Percentiles rank a stretch among this genome's conserved stretches.
phyloP scores from a whole-genome alignment of 768 basidiomycete genomes.

The Termitomyces sp. region DNA sequence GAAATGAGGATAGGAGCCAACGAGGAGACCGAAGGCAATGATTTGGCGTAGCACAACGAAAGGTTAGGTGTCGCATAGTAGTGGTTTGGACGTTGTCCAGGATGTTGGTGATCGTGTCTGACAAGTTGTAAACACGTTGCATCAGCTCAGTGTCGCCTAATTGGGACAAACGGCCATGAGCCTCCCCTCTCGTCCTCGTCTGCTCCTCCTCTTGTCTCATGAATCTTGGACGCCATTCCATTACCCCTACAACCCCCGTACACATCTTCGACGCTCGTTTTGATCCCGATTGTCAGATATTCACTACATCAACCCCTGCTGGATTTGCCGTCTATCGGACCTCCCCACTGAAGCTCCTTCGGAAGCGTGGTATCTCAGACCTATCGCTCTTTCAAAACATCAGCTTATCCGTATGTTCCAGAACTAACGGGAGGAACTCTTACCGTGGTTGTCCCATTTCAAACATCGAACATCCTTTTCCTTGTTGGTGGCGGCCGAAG shows the following conservation, averaged over 20 bases:
- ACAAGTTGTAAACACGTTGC: conserved; percentile 5
- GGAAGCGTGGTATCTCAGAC: conserved; percentile 66
- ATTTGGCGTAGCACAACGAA: background rate
- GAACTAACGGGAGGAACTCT: conserved; percentile 80
- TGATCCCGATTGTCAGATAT: conserved; percentile 77
- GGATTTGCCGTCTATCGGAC: conserved; percentile 83
- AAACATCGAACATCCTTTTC: conserved; percentile 80
- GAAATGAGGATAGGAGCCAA: background rate
- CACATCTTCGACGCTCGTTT: conserved; percentile 77
- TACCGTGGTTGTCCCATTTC: conserved; percentile 71
- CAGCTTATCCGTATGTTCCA: conserved; percentile 22
- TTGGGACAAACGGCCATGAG: conserved; percentile 17
- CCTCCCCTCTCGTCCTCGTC: conserved; percentile 8
- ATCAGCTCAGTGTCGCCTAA: conserved; percentile 11
- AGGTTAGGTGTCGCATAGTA: too few relatives aligned
- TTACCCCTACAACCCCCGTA: conserved; percentile 71
- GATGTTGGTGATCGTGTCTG: too few relatives aligned
- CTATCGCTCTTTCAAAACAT: conserved; percentile 6
- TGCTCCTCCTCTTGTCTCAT: conserved; percentile 38
- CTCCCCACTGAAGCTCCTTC: conserved; percentile 71
- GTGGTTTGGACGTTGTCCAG: too few relatives aligned
- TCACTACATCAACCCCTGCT: conserved; percentile 73
- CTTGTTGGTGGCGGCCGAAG: conserved; percentile 85
- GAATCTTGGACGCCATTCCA: conserved; percentile 85
- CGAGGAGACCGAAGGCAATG: background rate